Conservation (phyloP, 2,329 filamentous ascomycete species). For the Ophiocordyceps camponoti-leonardi region DNA sequence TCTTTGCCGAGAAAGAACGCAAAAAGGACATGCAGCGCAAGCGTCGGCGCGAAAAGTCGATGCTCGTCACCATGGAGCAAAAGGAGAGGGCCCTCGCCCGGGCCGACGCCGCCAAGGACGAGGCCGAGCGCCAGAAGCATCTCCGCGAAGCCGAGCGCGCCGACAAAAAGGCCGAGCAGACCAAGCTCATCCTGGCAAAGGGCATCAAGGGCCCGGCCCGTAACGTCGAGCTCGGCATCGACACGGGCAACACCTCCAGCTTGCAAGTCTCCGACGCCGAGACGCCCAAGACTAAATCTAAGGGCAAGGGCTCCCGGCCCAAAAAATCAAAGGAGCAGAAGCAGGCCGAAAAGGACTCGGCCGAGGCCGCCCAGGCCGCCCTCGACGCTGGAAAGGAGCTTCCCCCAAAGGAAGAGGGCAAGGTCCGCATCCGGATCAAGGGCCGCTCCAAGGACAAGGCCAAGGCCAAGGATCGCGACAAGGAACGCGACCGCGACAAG, state of each 20-base stretch:
- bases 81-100: slow-evolving; percentile 70
- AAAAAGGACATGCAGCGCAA: slow-evolving; percentile 99
- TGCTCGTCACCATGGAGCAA: slow-evolving; percentile 81
- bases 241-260: slow-evolving; percentile 71
- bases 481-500: slow-evolving; percentile 22
- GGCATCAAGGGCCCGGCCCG: slow-evolving; percentile 64
- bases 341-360: slow-evolving; percentile 63
- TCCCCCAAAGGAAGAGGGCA: slow-evolving; percentile 35
- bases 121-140: slow-evolving; percentile 64
- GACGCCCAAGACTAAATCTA: slow-evolving; percentile 29
- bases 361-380: slow-evolving; percentile 75
- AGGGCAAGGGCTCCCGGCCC: slow-evolving; percentile 47
- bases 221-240: slow-evolving; percentile 60
- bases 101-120: slow-evolving; percentile 63
- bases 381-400: slow-evolving; percentile 63
- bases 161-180: slow-evolving; percentile 84
- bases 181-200: slow-evolving; percentile 71
- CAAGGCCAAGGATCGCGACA: slow-evolving; percentile 12
- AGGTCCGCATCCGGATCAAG: slow-evolving; percentile 49
- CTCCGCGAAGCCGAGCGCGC: slow-evolving; percentile 76
- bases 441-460: slow-evolving; percentile 27
- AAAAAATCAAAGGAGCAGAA: slow-evolving; percentile 88
- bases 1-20: slow-evolving; percentile 90
- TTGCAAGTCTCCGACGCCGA: slow-evolving; percentile 55
- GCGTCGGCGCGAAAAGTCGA: slow-evolving; percentile 84